Evolutionary conservation across 495 filamentous ascomycete genomes (phyloP).

Genomic region (Niebla homalea): DNA sequence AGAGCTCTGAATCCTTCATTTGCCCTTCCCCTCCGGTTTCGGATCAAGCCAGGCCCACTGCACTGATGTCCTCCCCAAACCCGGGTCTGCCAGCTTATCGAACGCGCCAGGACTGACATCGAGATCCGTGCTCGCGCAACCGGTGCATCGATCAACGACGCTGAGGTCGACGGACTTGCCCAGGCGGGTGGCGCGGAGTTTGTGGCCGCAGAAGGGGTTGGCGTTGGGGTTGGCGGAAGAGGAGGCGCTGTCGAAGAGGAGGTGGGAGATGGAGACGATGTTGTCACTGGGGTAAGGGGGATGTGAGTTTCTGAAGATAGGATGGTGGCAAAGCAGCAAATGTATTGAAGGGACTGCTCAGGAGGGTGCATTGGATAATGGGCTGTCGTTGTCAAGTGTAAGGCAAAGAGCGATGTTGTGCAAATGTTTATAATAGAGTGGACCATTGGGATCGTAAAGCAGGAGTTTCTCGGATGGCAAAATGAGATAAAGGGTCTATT

Average conservation of each 20-base stretch:
- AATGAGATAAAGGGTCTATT: too few relatives aligned
- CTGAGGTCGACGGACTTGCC: constrained; percentile 48
- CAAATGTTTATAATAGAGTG: too few relatives aligned
- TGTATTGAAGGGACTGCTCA: too few relatives aligned
- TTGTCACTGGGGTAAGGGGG: constrained; percentile 26
- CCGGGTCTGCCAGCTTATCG: constrained; percentile 39
- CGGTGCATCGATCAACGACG: constrained; percentile 63
- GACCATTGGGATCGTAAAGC: too few relatives aligned
- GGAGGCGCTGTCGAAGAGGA: constrained; percentile 49
- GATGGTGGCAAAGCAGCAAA: too few relatives aligned
- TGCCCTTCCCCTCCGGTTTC: too few relatives aligned
- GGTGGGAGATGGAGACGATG: constrained; percentile 54
- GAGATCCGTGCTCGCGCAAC: constrained; percentile 50
- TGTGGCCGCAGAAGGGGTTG: constrained; percentile 58
- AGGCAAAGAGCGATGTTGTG: too few relatives aligned
- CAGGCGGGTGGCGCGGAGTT: constrained; percentile 41
- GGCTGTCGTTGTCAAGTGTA: too few relatives aligned
- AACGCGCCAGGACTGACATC: constrained; percentile 54
- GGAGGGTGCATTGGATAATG: too few relatives aligned
- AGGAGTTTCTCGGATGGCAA: too few relatives aligned
- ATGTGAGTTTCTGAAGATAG: too few relatives aligned
- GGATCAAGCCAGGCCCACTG: constrained; percentile 68
- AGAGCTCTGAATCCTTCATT: too few relatives aligned
- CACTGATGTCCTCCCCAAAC: constrained; percentile 44
- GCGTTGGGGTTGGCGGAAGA: constrained; percentile 47